Base-by-base conservation (phyloP, 164 flowering plant species). In the Stephania japonica region DNA sequence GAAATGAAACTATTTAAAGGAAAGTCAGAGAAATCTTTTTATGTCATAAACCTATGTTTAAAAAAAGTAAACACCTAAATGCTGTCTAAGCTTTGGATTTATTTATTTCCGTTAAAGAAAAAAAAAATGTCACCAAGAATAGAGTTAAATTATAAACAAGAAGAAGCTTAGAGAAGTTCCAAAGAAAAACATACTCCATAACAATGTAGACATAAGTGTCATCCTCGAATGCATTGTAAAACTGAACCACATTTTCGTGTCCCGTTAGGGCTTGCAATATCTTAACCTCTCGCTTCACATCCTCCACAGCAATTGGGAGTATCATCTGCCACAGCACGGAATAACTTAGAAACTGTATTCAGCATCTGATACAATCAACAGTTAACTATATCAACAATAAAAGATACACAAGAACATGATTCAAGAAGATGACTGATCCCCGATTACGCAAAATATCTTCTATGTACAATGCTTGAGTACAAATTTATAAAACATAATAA, bases 221-320 rank as follows among this genome's bases (percentile, higher is more conserved):
- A 80, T 95, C 98, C 81, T 95, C 99, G 80, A 93, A 93, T 50
- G 97, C 97, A 83, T 90, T 83, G 75, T 91, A 63, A 76, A 95
- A 95, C 73, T 93, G 92, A 81, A 95, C 99, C 50, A 95, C 97
- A 79, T 95, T 95, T 83, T 93, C 99, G 69, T 95, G 97, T 68
- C 99, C 99, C 23, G 92, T 76, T 24, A 95, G 89, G 18, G 88
- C 94, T 75, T 84, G 77, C 77, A 95, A 85, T 82, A 95, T 95
- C 87, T 87, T 93, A 72, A 95, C 98, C 81, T 95, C 99, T 78
- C 99, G 87, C 80, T 93, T 95, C 56, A 95, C 99, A 85, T 93
- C 99, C 78, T 95, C 99, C 65, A 93, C 99, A 16, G 98, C 97
- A 81, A 95, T 89, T 9, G 98, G 97, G 81, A 90, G 97, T 77